Conservation (phyloP, 208 protist genomes). For the Wallacemonas rigidus region DNA sequence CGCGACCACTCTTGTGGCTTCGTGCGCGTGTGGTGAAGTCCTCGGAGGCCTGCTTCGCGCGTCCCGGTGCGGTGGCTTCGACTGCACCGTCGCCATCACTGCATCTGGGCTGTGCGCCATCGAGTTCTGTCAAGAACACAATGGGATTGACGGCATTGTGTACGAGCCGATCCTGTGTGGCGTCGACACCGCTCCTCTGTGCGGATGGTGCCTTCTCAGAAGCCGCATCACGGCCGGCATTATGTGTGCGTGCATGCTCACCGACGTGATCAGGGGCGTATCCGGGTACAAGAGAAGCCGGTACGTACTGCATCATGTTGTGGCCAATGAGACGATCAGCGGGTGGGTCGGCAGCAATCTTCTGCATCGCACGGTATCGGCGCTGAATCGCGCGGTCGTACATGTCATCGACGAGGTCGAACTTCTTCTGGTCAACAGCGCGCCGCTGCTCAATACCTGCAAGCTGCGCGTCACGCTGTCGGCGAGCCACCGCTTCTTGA, state of each 20-base stretch:
- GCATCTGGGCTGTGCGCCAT: not conserved
- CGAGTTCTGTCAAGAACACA: conserved; percentile 39
- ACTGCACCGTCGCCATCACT: not conserved
- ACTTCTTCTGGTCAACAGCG: conserved; percentile 33
- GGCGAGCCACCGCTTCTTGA: conserved; percentile 26
- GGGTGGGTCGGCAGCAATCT: conserved; percentile 81
- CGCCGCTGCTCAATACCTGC: conserved; percentile 43
- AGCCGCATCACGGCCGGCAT: not conserved
- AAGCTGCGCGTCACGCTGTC: conserved; percentile 47
- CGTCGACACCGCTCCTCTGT: too few species aligned
- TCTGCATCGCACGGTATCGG: conserved; percentile 60
- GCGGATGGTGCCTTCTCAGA: not conserved
- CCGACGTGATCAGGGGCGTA: conserved; percentile 33
- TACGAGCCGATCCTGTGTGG: not conserved
- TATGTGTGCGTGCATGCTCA: conserved; percentile 15
- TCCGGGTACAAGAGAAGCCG: conserved; percentile 48
- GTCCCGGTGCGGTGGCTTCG: not conserved
- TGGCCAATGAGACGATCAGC: conserved; percentile 84
- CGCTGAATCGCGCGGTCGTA: conserved; percentile 62
- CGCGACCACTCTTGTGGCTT: too few species aligned
- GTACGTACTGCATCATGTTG: conserved; percentile 80
- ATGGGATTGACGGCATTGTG: conserved; percentile 20
- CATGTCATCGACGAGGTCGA: conserved; percentile 80
- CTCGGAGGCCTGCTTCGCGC: too few species aligned
- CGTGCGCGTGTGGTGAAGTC: too few species aligned